phyloP scores from a whole-genome alignment of 176 grass and related monocot genomes.

The Eragrostis nindensis region DNA sequence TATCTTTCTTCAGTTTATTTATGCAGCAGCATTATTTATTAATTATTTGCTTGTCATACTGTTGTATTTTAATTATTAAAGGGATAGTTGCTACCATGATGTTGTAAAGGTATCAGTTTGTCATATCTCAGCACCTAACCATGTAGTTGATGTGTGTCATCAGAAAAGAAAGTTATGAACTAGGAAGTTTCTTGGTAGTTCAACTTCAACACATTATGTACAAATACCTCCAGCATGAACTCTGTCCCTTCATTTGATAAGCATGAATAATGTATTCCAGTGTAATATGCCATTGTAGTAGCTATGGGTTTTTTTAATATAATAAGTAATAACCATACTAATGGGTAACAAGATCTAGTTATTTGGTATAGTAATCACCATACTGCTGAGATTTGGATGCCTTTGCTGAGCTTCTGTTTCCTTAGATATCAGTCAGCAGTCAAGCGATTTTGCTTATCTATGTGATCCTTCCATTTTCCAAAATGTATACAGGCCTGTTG shows the following conservation, averaged over 20 bases:
- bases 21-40: neutral
- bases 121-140: too few species aligned
- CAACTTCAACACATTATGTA: neutral
- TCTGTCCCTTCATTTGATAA: neutral
- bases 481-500: neutral
- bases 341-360: neutral
- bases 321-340: neutral
- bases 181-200: neutral
- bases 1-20: constrained; percentile 21
- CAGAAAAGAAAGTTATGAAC: neutral
- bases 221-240: neutral
- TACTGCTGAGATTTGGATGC: neutral
- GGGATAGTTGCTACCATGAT: neutral
- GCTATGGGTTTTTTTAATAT: neutral
- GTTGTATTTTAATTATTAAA: neutral
- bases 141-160: neutral
- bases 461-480: neutral
- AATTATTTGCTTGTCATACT: neutral
- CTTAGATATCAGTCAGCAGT: neutral
- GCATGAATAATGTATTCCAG: neutral
- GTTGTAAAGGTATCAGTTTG: neutral
- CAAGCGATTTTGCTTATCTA: neutral
- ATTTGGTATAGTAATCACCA: neutral
- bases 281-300: neutral
- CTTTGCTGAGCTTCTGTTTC: neutral